Evolutionary conservation across 305 asterid genomes (phyloP).

Genomic region (Rubia balearica): DNA sequence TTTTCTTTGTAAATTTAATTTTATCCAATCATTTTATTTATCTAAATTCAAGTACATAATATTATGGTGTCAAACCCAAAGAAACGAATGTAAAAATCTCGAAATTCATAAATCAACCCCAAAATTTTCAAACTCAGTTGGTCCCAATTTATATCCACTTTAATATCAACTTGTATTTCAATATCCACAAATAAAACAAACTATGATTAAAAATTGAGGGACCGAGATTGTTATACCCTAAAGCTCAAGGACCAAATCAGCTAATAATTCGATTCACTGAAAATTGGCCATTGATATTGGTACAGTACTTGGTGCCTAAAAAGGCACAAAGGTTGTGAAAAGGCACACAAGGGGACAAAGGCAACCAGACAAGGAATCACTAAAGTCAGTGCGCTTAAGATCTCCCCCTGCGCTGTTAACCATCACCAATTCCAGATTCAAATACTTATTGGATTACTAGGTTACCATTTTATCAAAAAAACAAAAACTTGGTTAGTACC

Average conservation of each 20-base stretch:
- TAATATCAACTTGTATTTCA: no score
- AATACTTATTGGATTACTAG: no score
- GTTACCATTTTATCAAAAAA: no score
- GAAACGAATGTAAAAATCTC: no score
- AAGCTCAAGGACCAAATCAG: neutral
- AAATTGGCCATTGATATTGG: neutral
- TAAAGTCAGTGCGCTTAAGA: slow-evolving; percentile 16
- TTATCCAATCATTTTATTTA: no score
- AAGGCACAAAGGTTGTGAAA: slow-evolving; percentile 44
- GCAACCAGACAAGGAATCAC: slow-evolving; percentile 34
- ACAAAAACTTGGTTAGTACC: no score
- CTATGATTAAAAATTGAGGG: neutral
- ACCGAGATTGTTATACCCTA: neutral
- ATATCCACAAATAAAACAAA: neutral
- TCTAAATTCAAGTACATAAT: no score
- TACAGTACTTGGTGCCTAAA: slow-evolving; percentile 19
- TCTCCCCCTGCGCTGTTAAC: neutral
- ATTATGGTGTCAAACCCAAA: no score
- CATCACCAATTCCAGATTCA: neutral
- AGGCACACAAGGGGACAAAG: slow-evolving; percentile 28
- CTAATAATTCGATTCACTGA: neutral
- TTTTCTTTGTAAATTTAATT: no score
- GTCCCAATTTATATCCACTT: no score
- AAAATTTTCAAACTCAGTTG: no score
- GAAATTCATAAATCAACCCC: no score